Evolutionary conservation across 2,329 filamentous ascomycete genomes (phyloP).

Genomic region (Fusarium bactridioides): DNA sequence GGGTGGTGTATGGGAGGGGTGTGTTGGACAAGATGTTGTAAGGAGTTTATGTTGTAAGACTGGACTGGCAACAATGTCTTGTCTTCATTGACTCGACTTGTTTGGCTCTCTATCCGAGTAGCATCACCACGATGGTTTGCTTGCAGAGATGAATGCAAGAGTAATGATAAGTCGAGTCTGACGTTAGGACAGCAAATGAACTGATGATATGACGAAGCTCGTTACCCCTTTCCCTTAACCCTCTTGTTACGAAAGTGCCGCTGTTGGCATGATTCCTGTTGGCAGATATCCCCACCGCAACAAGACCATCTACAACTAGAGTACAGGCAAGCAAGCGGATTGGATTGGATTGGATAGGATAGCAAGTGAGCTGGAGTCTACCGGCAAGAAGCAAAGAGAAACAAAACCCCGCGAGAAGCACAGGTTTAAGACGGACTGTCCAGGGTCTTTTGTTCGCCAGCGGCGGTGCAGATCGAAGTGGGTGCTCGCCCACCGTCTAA

Average conservation of each 20-base stretch:
- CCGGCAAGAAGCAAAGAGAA: conserved; percentile 9
- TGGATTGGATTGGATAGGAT: conserved; percentile 17
- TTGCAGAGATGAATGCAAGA: conserved; percentile 6
- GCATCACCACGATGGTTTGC: conserved; percentile 25
- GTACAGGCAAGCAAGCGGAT: conserved; percentile 17
- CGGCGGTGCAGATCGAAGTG: conserved; percentile 31
- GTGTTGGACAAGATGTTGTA: conserved; percentile 33
- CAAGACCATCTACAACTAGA: conserved; percentile 33
- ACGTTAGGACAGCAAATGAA: conserved; percentile 1
- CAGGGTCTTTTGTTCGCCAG: conserved; percentile 36
- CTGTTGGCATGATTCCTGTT: conserved; percentile 30
- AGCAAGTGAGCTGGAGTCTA: conserved; percentile 12
- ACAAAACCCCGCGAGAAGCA: conserved; percentile 8
- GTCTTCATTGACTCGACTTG: background rate
- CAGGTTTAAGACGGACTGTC: background rate
- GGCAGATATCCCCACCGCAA: conserved; percentile 31
- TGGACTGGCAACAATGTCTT: background rate
- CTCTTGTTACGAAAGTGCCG: conserved; percentile 22
- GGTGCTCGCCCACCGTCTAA: conserved; percentile 18
- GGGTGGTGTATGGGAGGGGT: conserved; percentile 6
- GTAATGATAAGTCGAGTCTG: background rate
- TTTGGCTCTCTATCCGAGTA: conserved; percentile 19
- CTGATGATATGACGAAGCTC: conserved; percentile 19
- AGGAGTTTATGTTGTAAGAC: conserved; percentile 26
- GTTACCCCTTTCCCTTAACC: conserved; percentile 7